Evolutionary conservation across 257 asterid genomes (phyloP).

Genomic region (Rauvolfia tetraphylla): DNA sequence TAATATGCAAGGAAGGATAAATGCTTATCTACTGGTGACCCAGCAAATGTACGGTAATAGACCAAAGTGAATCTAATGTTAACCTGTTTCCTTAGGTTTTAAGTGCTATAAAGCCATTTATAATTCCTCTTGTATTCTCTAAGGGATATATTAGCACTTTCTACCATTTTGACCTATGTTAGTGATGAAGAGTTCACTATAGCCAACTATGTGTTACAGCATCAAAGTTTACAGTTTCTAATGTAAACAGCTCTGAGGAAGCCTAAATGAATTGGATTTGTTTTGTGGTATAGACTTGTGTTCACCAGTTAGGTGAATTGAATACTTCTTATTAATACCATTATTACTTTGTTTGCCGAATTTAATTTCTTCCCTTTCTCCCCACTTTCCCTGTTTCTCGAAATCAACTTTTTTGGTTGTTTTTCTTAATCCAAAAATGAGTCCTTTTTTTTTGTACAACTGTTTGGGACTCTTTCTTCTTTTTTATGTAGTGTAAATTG

Average conservation of each 20-base stretch:
- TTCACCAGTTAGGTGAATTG: background rate
- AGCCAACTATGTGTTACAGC: background rate
- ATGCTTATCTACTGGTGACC: background rate
- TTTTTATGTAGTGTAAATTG: background rate
- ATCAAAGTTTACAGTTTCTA: background rate
- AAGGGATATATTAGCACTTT: background rate
- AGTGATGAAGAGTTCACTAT: background rate
- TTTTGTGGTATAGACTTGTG: background rate
- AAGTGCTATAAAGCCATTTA: background rate
- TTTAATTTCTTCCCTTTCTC: background rate
- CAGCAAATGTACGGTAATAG: background rate
- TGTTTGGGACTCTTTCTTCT: background rate
- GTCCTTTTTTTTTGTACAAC: background rate
- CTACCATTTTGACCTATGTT: background rate
- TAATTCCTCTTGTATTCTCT: background rate
- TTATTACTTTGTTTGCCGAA: background rate
- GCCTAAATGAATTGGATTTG: background rate
- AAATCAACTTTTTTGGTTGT: background rate
- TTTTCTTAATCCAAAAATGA: background rate
- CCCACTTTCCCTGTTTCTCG: background rate
- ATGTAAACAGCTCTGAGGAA: background rate
- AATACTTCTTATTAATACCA: background rate
- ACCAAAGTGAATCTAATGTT: background rate
- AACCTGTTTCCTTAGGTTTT: background rate
- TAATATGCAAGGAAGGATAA: background rate